phyloP scores from a whole-genome alignment of 306 rosid genomes.

The Purshia tridentata region DNA sequence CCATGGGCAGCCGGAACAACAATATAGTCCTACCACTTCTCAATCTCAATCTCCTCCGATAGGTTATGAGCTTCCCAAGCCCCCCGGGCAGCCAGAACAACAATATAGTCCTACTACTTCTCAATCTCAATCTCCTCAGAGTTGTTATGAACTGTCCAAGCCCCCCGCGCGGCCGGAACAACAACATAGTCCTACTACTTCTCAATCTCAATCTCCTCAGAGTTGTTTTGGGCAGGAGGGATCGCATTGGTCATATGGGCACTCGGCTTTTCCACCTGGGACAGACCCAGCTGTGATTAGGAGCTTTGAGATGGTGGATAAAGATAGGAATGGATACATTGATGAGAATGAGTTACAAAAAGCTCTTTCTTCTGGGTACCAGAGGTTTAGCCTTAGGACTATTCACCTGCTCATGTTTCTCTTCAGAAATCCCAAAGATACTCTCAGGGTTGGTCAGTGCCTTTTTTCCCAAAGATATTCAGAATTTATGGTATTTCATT shows the following conservation, averaged over 20 bases:
- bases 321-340: constrained; percentile 76
- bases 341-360: constrained; percentile 74
- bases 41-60: no score
- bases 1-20: no score
- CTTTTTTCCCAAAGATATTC: neutral
- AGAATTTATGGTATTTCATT: neutral
- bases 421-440: constrained; percentile 51
- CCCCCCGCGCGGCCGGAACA: no score
- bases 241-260: constrained; percentile 27
- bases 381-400: constrained; percentile 61
- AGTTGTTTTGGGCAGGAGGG: constrained; percentile 15
- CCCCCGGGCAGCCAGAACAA: no score
- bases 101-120: no score
- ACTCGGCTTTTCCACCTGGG: constrained; percentile 58
- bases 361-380: constrained; percentile 79
- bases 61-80: no score
- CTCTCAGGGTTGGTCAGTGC: constrained; percentile 53
- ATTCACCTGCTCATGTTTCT: constrained; percentile 80
- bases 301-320: constrained; percentile 81
- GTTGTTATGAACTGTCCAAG: no score
- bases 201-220: no score
- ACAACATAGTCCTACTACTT: no score
- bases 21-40: no score
- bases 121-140: no score
- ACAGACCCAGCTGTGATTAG: constrained; percentile 63